Base-by-base conservation (phyloP, 345 rosid genomes). In the Acer campestre region DNA sequence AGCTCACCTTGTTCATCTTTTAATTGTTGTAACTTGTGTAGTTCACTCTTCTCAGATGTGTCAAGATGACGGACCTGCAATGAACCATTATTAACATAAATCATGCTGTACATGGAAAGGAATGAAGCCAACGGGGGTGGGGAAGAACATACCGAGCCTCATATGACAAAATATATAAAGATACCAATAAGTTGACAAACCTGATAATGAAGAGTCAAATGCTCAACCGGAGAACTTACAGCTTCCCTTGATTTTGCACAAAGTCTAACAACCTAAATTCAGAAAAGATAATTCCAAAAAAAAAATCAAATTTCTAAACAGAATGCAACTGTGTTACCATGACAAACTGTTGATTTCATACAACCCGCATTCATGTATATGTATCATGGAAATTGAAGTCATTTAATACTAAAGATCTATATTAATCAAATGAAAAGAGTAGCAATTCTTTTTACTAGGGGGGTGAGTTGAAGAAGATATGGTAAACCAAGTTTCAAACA, bases 171-270 rank as follows among this genome's bases (percentile, higher is more conserved):
- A 77, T 18, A 77, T 14, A 29, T 62, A 68, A 63, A 51, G 70
- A 82, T 53, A 62, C 40, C 67, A 68, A 46, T 12, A 65, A 62
- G 69, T 77, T 22, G 42, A 77, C 86, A 76, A 84, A 97, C 99
- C 98, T 97, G 99, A 91, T 97, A 97, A 78, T 97, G 99, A 77
- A 97, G 97, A 68, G 98, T 97, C 83, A 97, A 88, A 90, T 97
- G 98, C 85, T 97, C 99, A 80, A 97, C 97, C 61, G 99, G 99
- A 75, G 98, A 94, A 80, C 98, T 94, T 14, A 97, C 99, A 75
- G 98, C 98, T 85, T 97, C 98, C 88, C 99, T 94, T 70, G 99
- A 97, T 80, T 97, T 97, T 65, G 99, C 99, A 87, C 99, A 97
- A 44, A 97, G 94, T 73, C 98, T 91, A 80, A 97, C 98, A 77